These are phyloP conservation scores for Dictyostelium gargantuum DNA, from an alignment of 208 protist genomes.

Conservation along the genomic window DNA sequence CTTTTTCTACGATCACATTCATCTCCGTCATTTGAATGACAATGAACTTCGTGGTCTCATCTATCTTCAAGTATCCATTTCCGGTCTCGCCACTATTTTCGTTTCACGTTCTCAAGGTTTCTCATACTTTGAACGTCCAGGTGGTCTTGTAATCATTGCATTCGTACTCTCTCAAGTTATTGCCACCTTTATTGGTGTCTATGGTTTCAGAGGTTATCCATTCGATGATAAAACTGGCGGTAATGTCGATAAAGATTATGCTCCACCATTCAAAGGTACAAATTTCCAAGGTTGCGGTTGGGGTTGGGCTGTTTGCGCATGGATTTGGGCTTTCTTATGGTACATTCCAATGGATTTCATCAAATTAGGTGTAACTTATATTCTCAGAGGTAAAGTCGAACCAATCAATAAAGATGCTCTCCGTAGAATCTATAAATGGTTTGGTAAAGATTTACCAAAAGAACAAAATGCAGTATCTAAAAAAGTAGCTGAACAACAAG, in stretches of 20 bases:
- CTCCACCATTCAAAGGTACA: not conserved
- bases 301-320: slow-evolving; percentile 75
- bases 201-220: slow-evolving; percentile 74
- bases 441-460: slow-evolving; percentile 12
- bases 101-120: slow-evolving; percentile 73
- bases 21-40: slow-evolving; percentile 17
- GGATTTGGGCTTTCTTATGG: slow-evolving; percentile 81
- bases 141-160: slow-evolving; percentile 69
- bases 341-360: slow-evolving; percentile 79
- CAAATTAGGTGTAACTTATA: slow-evolving; percentile 64
- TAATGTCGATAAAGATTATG: not conserved
- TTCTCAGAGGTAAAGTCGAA: not conserved
- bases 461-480: not conserved
- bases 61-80: slow-evolving; percentile 80
- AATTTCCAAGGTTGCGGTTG: slow-evolving; percentile 75
- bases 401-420: not conserved
- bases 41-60: slow-evolving; percentile 78
- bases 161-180: slow-evolving; percentile 77
- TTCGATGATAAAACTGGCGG: not conserved
- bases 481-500: not conserved
- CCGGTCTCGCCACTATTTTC: slow-evolving; percentile 78
- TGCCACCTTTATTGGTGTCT: slow-evolving; percentile 76
- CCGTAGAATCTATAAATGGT: not conserved
- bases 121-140: slow-evolving; percentile 76
- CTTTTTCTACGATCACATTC: slow-evolving; percentile 35